Conservation (phyloP, 83 land plant species). For the Picea engelmannii region DNA sequence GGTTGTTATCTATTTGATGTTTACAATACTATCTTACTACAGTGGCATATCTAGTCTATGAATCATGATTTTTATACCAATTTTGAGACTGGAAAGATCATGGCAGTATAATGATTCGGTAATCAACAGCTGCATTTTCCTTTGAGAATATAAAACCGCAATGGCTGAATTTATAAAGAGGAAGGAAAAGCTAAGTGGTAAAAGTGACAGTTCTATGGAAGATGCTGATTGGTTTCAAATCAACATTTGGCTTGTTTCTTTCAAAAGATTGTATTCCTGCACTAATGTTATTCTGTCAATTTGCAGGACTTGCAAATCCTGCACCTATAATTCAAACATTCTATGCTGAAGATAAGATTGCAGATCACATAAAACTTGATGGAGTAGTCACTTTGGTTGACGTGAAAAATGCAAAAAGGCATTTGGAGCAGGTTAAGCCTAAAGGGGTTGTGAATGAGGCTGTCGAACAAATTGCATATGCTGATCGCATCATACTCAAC, state of each 20-base stretch:
- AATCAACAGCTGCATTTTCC: conserved; percentile 4
- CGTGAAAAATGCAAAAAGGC: conserved; percentile 88
- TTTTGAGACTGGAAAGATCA: neutral
- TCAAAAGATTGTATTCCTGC: neutral
- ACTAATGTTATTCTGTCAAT: neutral
- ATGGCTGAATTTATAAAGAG: neutral
- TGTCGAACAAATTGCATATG: conserved; percentile 98
- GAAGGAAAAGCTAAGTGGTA: neutral
- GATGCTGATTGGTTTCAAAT: conserved; percentile 4
- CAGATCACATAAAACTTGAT: conserved; percentile 86
- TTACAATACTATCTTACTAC: too few relatives aligned
- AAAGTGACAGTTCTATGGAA: neutral
- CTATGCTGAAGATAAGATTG: conserved; percentile 86
- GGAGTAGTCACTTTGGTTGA: conserved; percentile 98
- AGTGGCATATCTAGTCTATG: too few relatives aligned
- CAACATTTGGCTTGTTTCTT: neutral
- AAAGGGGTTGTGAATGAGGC: conserved; percentile 97
- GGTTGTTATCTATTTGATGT: too few relatives aligned
- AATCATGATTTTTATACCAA: too few relatives aligned
- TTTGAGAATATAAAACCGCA: neutral
- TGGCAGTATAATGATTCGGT: neutral
- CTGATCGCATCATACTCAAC: conserved; percentile 95
- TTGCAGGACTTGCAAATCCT: conserved; percentile 96
- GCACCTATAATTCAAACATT: conserved; percentile 98
- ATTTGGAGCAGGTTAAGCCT: conserved; percentile 90